Conservation (phyloP, 371 early-diverging fungal species). For the Funneliformis caledonium region DNA sequence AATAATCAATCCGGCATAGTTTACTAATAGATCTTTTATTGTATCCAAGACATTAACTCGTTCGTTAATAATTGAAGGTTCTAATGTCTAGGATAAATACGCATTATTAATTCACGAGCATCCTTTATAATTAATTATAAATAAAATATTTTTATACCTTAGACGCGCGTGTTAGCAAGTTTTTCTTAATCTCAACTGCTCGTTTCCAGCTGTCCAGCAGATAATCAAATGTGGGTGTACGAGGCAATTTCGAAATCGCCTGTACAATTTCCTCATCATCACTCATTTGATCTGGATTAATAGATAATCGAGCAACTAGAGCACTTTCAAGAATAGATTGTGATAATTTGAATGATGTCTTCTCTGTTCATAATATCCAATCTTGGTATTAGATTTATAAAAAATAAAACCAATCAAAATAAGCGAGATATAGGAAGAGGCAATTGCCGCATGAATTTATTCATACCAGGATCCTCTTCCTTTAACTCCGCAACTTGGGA, state of each 20-base stretch:
- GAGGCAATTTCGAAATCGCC: constrained; percentile 52
- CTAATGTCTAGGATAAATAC: constrained; percentile 54
- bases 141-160: constrained; percentile 48
- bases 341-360: constrained; percentile 54
- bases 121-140: background rate
- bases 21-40: constrained; percentile 66
- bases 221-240: constrained; percentile 73
- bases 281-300: constrained; percentile 59
- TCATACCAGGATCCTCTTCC: constrained; percentile 46
- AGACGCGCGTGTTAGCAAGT: constrained; percentile 52
- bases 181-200: constrained; percentile 57
- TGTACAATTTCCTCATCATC: constrained; percentile 47
- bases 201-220: constrained; percentile 78
- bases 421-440: background rate
- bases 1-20: constrained; percentile 83
- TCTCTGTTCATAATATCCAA: background rate
- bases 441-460: background rate
- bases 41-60: constrained; percentile 65
- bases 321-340: constrained; percentile 70
- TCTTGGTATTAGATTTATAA: background rate
- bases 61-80: constrained; percentile 57
- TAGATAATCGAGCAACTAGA: constrained; percentile 76
- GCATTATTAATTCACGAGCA: background rate
- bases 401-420: too few relatives aligned
- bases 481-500: constrained; percentile 50